Evolutionary conservation across 129 eudicot species (phyloP).

Genomic region (sunflower (Helianthus annuus)): DNA sequence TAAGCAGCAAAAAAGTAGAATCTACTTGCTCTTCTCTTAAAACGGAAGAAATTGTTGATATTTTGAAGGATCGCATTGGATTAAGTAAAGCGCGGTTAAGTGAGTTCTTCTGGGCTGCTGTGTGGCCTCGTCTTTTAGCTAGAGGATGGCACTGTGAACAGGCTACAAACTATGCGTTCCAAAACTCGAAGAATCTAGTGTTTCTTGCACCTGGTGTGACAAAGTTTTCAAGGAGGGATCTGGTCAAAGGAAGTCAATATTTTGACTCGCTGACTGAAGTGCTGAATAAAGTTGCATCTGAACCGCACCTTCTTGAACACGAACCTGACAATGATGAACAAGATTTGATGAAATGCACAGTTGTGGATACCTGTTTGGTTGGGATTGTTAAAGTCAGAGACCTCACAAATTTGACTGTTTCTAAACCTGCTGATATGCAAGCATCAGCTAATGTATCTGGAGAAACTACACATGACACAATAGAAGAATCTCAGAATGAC

Average conservation of each 20-base stretch:
- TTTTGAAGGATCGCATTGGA: conserved; percentile 49
- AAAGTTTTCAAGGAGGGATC: conserved; percentile 55
- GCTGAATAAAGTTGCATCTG: conserved; percentile 51
- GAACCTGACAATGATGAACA: conserved; percentile 29
- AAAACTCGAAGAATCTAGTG: conserved; percentile 40
- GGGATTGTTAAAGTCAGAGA: conserved; percentile 34
- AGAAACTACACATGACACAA: neutral
- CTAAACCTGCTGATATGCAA: conserved; percentile 16
- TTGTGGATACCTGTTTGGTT: conserved; percentile 44
- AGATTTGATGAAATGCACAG: conserved; percentile 30
- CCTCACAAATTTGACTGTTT: conserved; percentile 27
- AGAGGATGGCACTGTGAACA: conserved; percentile 71
- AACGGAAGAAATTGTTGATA: conserved; percentile 40
- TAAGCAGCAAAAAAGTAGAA: conserved; percentile 21
- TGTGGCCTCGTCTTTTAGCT: conserved; percentile 74
- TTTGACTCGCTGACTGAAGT: conserved; percentile 57
- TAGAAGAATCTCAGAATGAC: conserved; percentile 15
- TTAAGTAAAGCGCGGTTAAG: conserved; percentile 48
- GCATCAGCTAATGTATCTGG: neutral
- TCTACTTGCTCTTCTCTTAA: conserved; percentile 34
- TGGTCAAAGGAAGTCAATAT: conserved; percentile 51
- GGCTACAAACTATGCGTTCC: conserved; percentile 35
- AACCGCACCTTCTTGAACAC: conserved; percentile 54
- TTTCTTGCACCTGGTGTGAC: conserved; percentile 63
- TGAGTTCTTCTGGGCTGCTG: conserved; percentile 67